Evolutionary conservation across 768 basidiomycete genomes (phyloP).

Genomic region (Strobilomyces confusus): DNA sequence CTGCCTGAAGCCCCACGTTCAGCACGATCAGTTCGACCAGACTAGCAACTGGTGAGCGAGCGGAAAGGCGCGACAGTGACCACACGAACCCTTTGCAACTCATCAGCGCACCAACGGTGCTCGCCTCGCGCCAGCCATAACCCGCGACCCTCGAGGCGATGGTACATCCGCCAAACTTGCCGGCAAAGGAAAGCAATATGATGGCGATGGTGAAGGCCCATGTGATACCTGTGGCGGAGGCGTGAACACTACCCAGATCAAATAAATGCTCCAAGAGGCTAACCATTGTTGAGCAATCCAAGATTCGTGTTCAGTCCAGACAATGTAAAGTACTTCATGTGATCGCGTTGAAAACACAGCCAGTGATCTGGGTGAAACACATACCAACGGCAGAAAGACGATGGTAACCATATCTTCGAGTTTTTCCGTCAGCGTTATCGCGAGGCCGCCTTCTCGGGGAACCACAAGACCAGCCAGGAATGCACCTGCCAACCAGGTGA

Average conservation of each 20-base stretch:
- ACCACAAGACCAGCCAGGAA: slow-evolving; percentile 81
- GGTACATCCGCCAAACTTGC: slow-evolving; percentile 87
- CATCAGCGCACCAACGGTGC: slow-evolving; percentile 89
- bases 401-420: slow-evolving; percentile 94
- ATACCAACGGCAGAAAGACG: slow-evolving; percentile 82
- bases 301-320: slow-evolving; percentile 90
- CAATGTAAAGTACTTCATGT: slow-evolving; percentile 80
- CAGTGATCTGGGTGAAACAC: not conserved
- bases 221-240: slow-evolving; percentile 48
- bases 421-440: slow-evolving; percentile 87
- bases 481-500: slow-evolving; percentile 44
- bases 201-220: slow-evolving; percentile 91
- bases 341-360: not conserved
- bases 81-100: slow-evolving; percentile 80
- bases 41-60: slow-evolving; percentile 33
- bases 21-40: slow-evolving; percentile 93
- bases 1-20: slow-evolving; percentile 84
- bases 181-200: slow-evolving; percentile 68
- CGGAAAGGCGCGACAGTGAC: not conserved
- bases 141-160: slow-evolving; percentile 62
- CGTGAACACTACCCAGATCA: not conserved
- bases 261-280: slow-evolving; percentile 1
- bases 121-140: slow-evolving; percentile 76
- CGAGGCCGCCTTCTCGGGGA: slow-evolving; percentile 84
- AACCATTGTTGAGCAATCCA: slow-evolving; percentile 74